Conservation (phyloP, 805 yeast genomes). For the Hanseniaspora occidentalis region DNA sequence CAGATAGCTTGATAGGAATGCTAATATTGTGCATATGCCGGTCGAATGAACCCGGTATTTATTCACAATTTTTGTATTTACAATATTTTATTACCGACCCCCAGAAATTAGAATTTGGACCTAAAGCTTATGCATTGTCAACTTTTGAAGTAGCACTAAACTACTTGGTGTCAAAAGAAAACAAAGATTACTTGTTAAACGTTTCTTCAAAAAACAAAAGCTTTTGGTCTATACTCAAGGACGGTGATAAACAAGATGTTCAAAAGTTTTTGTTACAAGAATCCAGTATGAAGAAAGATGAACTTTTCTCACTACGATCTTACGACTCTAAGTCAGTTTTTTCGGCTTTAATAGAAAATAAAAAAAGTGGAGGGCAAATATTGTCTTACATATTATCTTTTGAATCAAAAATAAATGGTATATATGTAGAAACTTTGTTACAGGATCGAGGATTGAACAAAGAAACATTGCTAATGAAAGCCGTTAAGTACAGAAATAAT, state of each 20-base stretch:
- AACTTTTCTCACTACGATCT: slow-evolving; percentile 1
- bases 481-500: slow-evolving; percentile 42
- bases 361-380: slow-evolving; percentile 51
- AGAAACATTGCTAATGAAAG: slow-evolving; percentile 44
- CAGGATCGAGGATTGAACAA: slow-evolving; percentile 46
- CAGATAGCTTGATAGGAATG: slow-evolving; percentile 68
- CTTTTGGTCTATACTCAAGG: slow-evolving; percentile 41
- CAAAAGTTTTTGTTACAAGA: slow-evolving; percentile 7
- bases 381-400: slow-evolving; percentile 49
- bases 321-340: slow-evolving; percentile 1
- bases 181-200: slow-evolving; percentile 24
- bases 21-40: slow-evolving; percentile 59
- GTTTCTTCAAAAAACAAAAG: slow-evolving; percentile 38
- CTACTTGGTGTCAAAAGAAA: slow-evolving; percentile 32
- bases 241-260: slow-evolving; percentile 17
- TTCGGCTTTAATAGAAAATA: slow-evolving; percentile 18
- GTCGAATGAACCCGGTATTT: slow-evolving; percentile 44
- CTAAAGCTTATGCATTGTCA: slow-evolving; percentile 63
- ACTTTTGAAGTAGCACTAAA: slow-evolving; percentile 73
- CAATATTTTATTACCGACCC: slow-evolving; percentile 37
- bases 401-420: slow-evolving; percentile 29
- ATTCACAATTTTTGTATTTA: slow-evolving; percentile 54
- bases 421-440: slow-evolving; percentile 53
- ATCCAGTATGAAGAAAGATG: slow-evolving; percentile 1
- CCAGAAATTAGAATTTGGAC: slow-evolving; percentile 42